phyloP scores from a whole-genome alignment of 169 alveolate species.

The Toxoplasma gondii region DNA sequence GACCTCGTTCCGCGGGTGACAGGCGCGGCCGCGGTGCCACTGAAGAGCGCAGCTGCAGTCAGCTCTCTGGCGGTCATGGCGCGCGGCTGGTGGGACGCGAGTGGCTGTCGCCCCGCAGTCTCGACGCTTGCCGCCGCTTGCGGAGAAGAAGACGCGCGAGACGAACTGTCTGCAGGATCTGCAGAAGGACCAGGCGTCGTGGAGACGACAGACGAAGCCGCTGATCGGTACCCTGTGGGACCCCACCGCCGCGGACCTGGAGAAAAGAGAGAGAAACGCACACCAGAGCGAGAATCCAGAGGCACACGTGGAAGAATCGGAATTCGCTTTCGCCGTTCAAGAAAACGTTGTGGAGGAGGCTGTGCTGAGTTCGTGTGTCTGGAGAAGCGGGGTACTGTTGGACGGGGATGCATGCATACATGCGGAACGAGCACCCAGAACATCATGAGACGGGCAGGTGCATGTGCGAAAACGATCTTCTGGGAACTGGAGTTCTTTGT shows the following conservation, averaged over 20 bases:
- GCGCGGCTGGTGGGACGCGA: not conserved
- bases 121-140: not conserved
- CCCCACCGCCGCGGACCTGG: conserved; percentile 31
- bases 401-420: too few relatives aligned
- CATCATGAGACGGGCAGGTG: too few relatives aligned
- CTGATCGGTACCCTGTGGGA: not conserved
- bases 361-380: too few relatives aligned
- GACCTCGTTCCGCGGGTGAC: not conserved
- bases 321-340: too few relatives aligned
- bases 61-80: not conserved
- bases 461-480: too few relatives aligned
- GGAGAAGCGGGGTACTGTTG: too few relatives aligned
- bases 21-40: not conserved
- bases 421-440: too few relatives aligned
- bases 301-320: too few relatives aligned
- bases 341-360: too few relatives aligned
- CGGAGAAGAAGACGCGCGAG: not conserved
- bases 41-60: conserved; percentile 6
- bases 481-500: too few relatives aligned
- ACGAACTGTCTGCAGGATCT: not conserved
- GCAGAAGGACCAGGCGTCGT: not conserved
- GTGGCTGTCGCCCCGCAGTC: not conserved
- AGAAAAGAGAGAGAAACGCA: not conserved
- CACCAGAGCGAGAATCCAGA: not conserved
- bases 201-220: not conserved